Evolutionary conservation across 2,329 filamentous ascomycete genomes (phyloP), one percentile per base, ranked within the genome.

Genomic region (Claviceps sorghi): DNA sequence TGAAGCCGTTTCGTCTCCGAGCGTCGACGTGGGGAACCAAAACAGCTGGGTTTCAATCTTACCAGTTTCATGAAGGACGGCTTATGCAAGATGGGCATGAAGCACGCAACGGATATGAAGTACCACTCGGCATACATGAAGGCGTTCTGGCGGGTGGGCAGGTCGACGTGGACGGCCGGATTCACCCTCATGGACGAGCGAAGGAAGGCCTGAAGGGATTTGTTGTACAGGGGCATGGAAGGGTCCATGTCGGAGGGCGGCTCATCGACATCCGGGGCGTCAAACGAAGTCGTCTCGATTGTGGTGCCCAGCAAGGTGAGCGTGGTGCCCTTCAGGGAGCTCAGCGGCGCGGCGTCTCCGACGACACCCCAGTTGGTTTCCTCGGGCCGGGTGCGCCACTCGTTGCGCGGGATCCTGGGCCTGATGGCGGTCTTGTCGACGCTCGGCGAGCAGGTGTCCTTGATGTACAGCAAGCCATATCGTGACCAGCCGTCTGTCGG

Each of bases 281-380:
- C 76, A 60, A 87, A 88, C 45, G 83, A 80, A 13, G 84, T 81
- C 43, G 91, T 78, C 65, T 94, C 85, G 60, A 93, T 84, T 46
- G 86, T 83, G 58, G 84, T 85, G 36, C 87, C 88, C 43, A 93
- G 79, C 51, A 94, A 79, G 1, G 85, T 83, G n/a, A 93, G 71
- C 9, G 79, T 80, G 0, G 84, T 89, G 47, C 86, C 86, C 60
- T 83, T 83, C 61, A 90, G 84, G 8, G 84, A 82, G 65, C 82
- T 87, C 40, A 89, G 68, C 49, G 80, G 79, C 9, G 78, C 77
- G 58, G 78, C 80, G 52, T 83, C 79, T 7, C 76, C 74, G 2
- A 76, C 77, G 19, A 80, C 80, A 40, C 84, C 84, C 4, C 88
- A 72, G 58, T 84, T 84, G 61, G 78, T 81, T 61, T 85, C 80